Evolutionary conservation across 108 stramenopile genomes (phyloP), one percentile per base, ranked within the genome.

Genomic region (Heterococcus sp.): DNA sequence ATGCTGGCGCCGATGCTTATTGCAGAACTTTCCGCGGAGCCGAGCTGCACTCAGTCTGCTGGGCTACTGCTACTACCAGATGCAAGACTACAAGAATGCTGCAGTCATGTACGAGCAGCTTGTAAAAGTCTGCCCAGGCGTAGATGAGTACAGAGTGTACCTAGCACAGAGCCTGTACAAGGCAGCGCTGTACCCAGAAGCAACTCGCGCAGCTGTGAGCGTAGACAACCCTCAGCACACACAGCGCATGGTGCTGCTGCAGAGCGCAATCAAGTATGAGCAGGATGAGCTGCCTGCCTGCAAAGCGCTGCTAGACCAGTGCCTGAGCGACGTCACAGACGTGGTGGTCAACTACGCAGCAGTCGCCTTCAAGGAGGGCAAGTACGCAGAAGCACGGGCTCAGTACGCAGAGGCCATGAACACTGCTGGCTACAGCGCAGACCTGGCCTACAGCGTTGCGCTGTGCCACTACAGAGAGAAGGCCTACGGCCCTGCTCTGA

Each of bases 401-500:
- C 85, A 87, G 76, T 95, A 93, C 74, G 76, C 35, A n/a, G 90
- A 87, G 31, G 93, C 93, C 27, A 86, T 86, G 65, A 85, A 87
- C 32, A 90, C 89, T 27, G 71, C 91, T n/a, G 93, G 92, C 3
- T 89, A 90, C 71, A 89, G 84, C 71, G 82, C 92, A 26, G 90
- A 89, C 73, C 74, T 94, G n/a, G 87, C 90, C n/a, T 93, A 93
- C 82, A 92, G 91, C 72, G 89, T 93, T 28, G 93, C 94, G 5
- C 73, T 95, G 33, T 95, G 93, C 83, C 85, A 88, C 74, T 94
- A 93, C 85, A 70, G 83, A 38, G 80, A 92, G 82, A 91, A 92
- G 33, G 75, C 91, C 40, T 85, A 88, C 70, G 89, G 84, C 21
- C 38, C 58, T 32, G 92, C 93, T 11, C 66, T 93, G n/a, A 89